Conservation (phyloP, 1,284 basidiomycete genomes). For the Ceratobasidium papillatum region DNA sequence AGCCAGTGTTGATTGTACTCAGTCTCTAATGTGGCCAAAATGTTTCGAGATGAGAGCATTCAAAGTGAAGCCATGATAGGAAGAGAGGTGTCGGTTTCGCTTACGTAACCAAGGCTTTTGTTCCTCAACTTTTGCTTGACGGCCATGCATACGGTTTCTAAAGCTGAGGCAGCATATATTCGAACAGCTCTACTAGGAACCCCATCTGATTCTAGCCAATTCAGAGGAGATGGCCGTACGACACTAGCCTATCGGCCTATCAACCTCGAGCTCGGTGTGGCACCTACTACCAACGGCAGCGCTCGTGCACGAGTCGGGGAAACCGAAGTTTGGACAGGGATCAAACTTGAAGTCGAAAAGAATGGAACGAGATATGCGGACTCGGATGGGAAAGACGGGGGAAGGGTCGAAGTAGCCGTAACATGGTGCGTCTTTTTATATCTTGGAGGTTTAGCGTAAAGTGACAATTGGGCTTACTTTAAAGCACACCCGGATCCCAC, state of each 20-base stretch:
- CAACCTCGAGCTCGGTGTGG: constrained; percentile 75
- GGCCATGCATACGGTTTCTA: constrained; percentile 56
- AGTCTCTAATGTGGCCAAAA: no score
- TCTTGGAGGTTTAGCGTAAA: neutral
- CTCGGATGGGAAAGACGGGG: constrained; percentile 60
- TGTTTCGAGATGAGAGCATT: no score
- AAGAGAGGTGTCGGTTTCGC: neutral
- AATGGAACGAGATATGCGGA: constrained; percentile 47
- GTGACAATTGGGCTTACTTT: constrained; percentile 37
- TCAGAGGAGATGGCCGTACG: constrained; percentile 72
- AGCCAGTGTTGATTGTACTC: no score
- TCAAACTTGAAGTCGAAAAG: constrained; percentile 76
- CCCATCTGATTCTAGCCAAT: constrained; percentile 59
- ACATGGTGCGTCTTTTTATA: constrained; percentile 66
- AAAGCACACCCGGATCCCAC: constrained; percentile 79
- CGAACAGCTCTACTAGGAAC: constrained; percentile 60
- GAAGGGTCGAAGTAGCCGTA: constrained; percentile 69
- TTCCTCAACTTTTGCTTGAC: neutral
- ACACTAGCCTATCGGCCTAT: constrained; percentile 70
- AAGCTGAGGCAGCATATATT: constrained; percentile 78
- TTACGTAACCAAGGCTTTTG: no score
- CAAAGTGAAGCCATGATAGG: neutral
- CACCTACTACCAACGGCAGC: constrained; percentile 80
- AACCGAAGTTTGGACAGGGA: constrained; percentile 73
- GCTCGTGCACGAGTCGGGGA: constrained; percentile 74